phyloP scores from a whole-genome alignment of 768 basidiomycete species.

The Pleurotus sapidus region DNA sequence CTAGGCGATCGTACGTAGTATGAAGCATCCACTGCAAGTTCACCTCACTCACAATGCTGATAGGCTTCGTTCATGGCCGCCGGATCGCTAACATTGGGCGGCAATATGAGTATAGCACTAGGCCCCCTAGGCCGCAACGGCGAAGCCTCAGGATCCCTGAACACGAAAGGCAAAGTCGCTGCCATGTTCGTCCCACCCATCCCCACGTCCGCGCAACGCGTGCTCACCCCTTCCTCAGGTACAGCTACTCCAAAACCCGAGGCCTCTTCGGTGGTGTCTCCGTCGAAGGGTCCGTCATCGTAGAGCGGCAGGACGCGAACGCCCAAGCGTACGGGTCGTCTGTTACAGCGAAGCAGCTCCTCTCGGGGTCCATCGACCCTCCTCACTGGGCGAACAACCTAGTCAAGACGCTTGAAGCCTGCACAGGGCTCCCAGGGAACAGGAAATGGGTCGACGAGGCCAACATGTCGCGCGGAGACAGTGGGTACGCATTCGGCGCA shows the following conservation, averaged over 20 bases:
- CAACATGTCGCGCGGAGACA: conserved; percentile 25
- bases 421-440: conserved; percentile 67
- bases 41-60: neutral
- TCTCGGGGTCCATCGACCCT: conserved; percentile 70
- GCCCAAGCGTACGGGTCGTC: conserved; percentile 72
- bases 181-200: conserved; percentile 63
- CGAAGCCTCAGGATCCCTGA: conserved; percentile 86
- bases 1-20: conserved; percentile 62
- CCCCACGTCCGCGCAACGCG: neutral
- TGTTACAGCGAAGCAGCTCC: conserved; percentile 75
- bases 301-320: conserved; percentile 94
- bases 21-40: neutral
- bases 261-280: conserved; percentile 94
- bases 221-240: conserved; percentile 41
- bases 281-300: conserved; percentile 84
- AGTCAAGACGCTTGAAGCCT: conserved; percentile 69
- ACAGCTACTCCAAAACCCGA: conserved; percentile 88
- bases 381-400: conserved; percentile 81
- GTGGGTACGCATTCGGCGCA: conserved; percentile 59
- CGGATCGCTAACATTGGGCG: conserved; percentile 86
- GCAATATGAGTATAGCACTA: conserved; percentile 85
- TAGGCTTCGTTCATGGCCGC: conserved; percentile 92
- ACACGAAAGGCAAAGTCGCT: conserved; percentile 81
- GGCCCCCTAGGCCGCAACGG: conserved; percentile 94
- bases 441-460: conserved; percentile 65